Conservation (phyloP, 768 basidiomycete genomes). For the Exidia glandulosa region DNA sequence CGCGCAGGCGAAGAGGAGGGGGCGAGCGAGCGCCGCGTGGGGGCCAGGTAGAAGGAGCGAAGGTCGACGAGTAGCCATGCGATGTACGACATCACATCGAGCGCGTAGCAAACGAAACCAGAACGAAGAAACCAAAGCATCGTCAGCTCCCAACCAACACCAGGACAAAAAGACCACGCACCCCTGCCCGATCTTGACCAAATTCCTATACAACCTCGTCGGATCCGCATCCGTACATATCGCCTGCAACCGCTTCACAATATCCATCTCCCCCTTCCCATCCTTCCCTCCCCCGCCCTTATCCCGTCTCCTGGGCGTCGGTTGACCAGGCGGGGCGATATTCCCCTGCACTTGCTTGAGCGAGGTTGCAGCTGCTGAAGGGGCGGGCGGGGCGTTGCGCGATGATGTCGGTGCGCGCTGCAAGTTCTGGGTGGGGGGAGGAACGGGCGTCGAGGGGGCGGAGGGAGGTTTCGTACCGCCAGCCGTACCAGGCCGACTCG, state of each 20-base stretch:
- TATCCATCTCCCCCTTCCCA: constrained; percentile 66
- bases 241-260: constrained; percentile 79
- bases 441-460: constrained; percentile 35
- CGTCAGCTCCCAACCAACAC: not conserved
- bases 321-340: constrained; percentile 46
- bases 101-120: not conserved
- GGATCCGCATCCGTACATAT: constrained; percentile 99
- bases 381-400: constrained; percentile 29
- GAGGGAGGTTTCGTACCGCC: not conserved
- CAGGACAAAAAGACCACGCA: constrained; percentile 26
- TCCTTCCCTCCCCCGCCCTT: constrained; percentile 45
- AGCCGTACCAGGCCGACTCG: not conserved
- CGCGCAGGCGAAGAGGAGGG: no score
- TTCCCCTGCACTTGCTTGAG: constrained; percentile 42
- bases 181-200: constrained; percentile 98
- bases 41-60: not conserved
- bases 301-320: constrained; percentile 76
- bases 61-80: not conserved
- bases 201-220: constrained; percentile 79
- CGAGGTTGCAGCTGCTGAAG: constrained; percentile 44
- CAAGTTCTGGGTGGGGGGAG: constrained; percentile 41
- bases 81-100: no score
- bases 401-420: constrained; percentile 13
- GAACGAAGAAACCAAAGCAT: not conserved
- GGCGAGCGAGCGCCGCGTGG: no score